These are phyloP conservation scores for Tillandsia fasciculata DNA, from an alignment of 176 grass and related monocot species.

Conservation along the genomic window DNA sequence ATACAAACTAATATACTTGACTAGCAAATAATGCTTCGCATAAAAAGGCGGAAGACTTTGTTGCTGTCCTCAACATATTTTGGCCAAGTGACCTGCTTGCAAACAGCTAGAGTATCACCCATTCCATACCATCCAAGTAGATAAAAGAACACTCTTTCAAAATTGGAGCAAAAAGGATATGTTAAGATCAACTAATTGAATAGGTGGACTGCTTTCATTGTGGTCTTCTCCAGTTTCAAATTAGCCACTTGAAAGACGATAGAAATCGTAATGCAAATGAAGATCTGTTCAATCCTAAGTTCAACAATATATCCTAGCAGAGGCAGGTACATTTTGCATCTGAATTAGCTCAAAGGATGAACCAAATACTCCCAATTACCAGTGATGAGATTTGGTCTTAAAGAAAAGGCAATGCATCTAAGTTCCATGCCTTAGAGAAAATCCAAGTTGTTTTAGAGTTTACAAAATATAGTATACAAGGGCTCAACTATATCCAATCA, in stretches of 20 bases:
- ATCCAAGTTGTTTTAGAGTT: not conserved
- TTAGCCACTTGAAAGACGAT: constrained; percentile 16
- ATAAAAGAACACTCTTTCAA: too few relatives aligned
- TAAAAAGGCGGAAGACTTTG: too few relatives aligned
- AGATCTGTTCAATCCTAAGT: not conserved
- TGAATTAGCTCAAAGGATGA: not conserved
- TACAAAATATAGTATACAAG: not conserved
- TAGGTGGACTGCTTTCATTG: too few relatives aligned
- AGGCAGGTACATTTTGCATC: not conserved
- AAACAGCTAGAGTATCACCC: too few relatives aligned
- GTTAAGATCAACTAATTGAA: too few relatives aligned
- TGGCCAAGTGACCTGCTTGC: too few relatives aligned
- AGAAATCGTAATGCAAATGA: constrained; percentile 3
- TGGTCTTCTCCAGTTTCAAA: not conserved
- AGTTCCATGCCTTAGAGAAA: not conserved
- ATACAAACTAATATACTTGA: not conserved
- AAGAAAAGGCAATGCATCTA: not conserved
- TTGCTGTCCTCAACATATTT: too few relatives aligned
- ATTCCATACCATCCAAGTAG: too few relatives aligned
- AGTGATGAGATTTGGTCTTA: not conserved
- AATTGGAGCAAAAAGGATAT: too few relatives aligned
- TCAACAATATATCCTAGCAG: not conserved
- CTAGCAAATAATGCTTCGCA: too few relatives aligned
- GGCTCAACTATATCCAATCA: constrained; percentile 17
- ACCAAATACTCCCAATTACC: not conserved